Evolutionary conservation across 805 yeast genomes (phyloP).

Genomic region (Clavispora asparagi): DNA sequence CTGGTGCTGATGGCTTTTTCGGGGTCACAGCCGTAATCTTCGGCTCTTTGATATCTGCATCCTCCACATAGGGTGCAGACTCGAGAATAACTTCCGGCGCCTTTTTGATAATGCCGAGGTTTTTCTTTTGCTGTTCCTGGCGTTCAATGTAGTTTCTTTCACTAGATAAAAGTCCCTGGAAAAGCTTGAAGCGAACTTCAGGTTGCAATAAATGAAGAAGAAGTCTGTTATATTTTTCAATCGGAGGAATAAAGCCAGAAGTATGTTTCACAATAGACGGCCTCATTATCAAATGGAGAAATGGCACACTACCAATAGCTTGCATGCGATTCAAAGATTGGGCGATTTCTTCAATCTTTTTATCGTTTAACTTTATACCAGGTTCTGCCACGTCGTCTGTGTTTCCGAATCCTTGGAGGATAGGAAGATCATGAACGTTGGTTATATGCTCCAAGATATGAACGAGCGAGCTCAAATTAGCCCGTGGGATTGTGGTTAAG

Average conservation of each 20-base stretch:
- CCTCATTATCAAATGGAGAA: conserved; percentile 35
- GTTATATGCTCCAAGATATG: conserved; percentile 32
- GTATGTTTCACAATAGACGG: conserved; percentile 34
- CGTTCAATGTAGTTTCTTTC: conserved; percentile 15
- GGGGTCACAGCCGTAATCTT: not conserved
- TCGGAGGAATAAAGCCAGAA: conserved; percentile 37
- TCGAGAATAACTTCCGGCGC: not conserved
- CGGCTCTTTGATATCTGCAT: conserved; percentile 2
- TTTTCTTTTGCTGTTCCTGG: conserved; percentile 27
- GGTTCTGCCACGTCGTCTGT: conserved; percentile 17
- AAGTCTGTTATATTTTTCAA: conserved; percentile 20
- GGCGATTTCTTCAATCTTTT: conserved; percentile 1
- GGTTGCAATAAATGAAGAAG: conserved; percentile 24
- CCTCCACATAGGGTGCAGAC: not conserved
- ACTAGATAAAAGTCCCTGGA: conserved; percentile 3
- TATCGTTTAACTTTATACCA: conserved; percentile 1
- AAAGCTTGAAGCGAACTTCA: conserved; percentile 15
- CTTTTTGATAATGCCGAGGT: conserved; percentile 17
- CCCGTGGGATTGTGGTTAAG: conserved; percentile 32
- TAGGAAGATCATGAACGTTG: conserved; percentile 17
- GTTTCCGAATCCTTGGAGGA: conserved; percentile 21
- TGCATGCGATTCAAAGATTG: conserved; percentile 31
- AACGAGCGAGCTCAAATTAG: conserved; percentile 33
- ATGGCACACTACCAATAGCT: conserved; percentile 33
- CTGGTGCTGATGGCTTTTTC: not conserved